Evolutionary conservation across 2,329 filamentous ascomycete species (phyloP).

Genomic region (Trichoderma koningii): DNA sequence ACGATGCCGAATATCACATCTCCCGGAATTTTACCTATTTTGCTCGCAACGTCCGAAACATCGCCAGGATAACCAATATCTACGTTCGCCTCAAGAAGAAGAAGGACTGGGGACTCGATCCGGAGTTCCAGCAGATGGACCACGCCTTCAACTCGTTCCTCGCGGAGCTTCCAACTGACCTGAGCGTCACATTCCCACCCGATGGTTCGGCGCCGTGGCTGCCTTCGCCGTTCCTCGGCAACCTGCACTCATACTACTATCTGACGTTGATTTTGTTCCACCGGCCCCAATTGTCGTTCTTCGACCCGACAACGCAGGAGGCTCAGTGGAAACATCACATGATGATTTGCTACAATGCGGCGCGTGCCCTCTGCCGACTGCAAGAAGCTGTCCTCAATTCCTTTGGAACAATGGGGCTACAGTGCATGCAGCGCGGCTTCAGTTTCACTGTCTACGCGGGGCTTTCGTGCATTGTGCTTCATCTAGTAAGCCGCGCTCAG

Average conservation of each 20-base stretch:
- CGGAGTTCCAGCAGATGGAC: constrained; percentile 78
- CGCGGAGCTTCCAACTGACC: constrained; percentile 72
- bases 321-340: constrained; percentile 87
- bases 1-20: constrained; percentile 74
- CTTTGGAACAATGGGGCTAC: constrained; percentile 76
- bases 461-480: constrained; percentile 87
- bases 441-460: constrained; percentile 95
- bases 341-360: constrained; percentile 79
- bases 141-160: constrained; percentile 76
- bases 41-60: constrained; percentile 73
- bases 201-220: constrained; percentile 84
- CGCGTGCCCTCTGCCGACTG: constrained; percentile 80
- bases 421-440: constrained; percentile 91
- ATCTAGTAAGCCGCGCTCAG: constrained; percentile 67
- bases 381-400: constrained; percentile 79
- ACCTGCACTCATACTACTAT: constrained; percentile 87
- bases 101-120: constrained; percentile 85
- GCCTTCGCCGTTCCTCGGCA: constrained; percentile 82
- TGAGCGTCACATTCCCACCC: constrained; percentile 74
- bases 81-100: constrained; percentile 74
- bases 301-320: constrained; percentile 69
- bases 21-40: constrained; percentile 85
- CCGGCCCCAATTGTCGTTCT: constrained; percentile 78
- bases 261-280: constrained; percentile 84
- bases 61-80: constrained; percentile 73